These are phyloP conservation scores for Sicyos baderoa DNA, from an alignment of 306 rosid genomes.

Conservation along the genomic window DNA sequence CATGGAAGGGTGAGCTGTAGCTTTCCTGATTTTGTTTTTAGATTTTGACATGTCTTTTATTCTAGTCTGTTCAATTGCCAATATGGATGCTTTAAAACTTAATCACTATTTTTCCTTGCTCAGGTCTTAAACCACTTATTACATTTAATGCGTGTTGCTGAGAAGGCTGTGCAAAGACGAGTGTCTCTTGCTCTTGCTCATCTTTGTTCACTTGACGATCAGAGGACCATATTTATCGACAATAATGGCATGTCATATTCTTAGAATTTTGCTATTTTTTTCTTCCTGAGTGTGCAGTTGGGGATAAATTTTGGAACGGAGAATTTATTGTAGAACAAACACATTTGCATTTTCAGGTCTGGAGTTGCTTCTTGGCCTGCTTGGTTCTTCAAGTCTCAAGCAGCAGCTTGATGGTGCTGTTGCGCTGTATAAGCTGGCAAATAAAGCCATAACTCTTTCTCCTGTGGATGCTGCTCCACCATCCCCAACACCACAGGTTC, in stretches of 20 bases:
- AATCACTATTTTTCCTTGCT: constrained; percentile 30
- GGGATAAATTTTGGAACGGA: background rate
- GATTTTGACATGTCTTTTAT: constrained; percentile 8
- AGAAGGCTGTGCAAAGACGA: constrained; percentile 69
- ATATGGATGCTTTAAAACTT: constrained; percentile 23
- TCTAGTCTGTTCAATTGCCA: background rate
- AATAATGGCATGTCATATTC: constrained; percentile 47
- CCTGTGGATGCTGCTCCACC: constrained; percentile 93
- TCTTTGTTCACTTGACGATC: constrained; percentile 78
- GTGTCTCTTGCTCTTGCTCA: constrained; percentile 95
- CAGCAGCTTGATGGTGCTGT: constrained; percentile 92
- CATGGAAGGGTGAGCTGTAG: constrained; percentile 64
- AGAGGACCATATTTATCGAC: constrained; percentile 68
- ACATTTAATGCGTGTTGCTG: constrained; percentile 82
- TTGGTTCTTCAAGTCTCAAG: constrained; percentile 56
- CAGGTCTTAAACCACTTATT: constrained; percentile 83
- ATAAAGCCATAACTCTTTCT: constrained; percentile 67
- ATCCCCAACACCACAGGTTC: constrained; percentile 93
- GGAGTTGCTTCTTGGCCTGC: constrained; percentile 85
- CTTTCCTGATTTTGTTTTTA: background rate
- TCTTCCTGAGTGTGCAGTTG: background rate
- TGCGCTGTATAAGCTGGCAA: constrained; percentile 79
- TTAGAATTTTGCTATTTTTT: background rate
- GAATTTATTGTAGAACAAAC: background rate
- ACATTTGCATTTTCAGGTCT: constrained; percentile 42